Conservation (phyloP, 2,329 filamentous ascomycete genomes). For the Aspergillus sp. region DNA sequence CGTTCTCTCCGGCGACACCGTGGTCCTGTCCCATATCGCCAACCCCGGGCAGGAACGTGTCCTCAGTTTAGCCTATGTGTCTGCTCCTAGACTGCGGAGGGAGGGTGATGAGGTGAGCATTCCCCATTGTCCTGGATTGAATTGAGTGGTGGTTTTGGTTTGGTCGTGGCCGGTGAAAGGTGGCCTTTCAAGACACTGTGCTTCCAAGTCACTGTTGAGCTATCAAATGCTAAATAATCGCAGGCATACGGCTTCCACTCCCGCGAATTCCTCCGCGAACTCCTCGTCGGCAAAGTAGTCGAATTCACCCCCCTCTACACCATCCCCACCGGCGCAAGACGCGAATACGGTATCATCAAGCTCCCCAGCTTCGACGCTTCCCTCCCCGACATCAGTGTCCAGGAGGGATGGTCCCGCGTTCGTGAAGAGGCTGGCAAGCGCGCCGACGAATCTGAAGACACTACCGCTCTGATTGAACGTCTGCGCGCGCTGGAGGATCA, state of each 20-base stretch:
- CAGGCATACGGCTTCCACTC: conserved; percentile 84
- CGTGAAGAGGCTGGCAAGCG: conserved; percentile 81
- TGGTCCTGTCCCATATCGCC: conserved; percentile 73
- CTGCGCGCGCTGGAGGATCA: conserved; percentile 70
- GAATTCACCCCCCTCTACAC: conserved; percentile 82
- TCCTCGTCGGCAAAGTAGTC: conserved; percentile 78
- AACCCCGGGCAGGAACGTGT: conserved; percentile 77
- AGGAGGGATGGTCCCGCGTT: conserved; percentile 87
- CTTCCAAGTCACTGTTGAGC: background rate
- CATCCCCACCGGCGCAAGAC: conserved; percentile 67
- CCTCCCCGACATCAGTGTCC: conserved; percentile 74
- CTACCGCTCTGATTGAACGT: conserved; percentile 63
- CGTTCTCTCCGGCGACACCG: conserved; percentile 86
- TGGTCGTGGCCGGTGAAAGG: background rate
- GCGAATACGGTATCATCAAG: conserved; percentile 78
- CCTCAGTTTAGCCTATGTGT: conserved; percentile 86
- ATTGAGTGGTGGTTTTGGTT: background rate
- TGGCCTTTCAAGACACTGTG: background rate
- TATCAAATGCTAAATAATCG: background rate
- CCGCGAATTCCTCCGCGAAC: conserved; percentile 79
- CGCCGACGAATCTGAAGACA: conserved; percentile 78
- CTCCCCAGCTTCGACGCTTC: conserved; percentile 63
- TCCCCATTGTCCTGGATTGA: background rate
- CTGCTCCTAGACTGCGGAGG: conserved; percentile 75
- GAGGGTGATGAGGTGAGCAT: conserved; percentile 71